Conservation (phyloP, 371 early-diverging fungal species). For the Mortierella sp. region DNA sequence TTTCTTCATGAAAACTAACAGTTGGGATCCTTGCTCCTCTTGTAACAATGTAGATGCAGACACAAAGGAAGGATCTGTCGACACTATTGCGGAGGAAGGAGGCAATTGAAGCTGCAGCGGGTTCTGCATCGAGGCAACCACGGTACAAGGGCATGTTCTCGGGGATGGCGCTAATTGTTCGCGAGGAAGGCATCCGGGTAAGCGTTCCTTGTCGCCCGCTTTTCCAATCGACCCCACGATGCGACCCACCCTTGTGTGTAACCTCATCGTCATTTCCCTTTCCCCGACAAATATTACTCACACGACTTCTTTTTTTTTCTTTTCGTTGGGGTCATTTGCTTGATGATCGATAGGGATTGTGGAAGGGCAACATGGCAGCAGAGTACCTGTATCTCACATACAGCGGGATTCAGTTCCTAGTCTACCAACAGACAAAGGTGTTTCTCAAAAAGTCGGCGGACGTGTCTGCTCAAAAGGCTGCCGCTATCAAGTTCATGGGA, state of each 20-base stretch:
- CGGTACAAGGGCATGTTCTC: constrained; percentile 74
- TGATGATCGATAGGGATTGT: constrained; percentile 76
- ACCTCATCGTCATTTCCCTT: not conserved
- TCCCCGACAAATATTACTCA: not conserved
- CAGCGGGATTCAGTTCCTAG: constrained; percentile 89
- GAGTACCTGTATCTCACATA: constrained; percentile 92
- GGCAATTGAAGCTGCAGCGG: not conserved
- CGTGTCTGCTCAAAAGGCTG: not conserved
- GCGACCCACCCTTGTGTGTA: not conserved
- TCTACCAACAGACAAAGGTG: constrained; percentile 71
- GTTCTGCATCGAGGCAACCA: constrained; percentile 15
- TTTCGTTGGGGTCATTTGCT: not conserved
- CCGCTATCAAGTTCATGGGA: not conserved
- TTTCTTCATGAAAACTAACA: not conserved
- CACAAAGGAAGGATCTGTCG: constrained; percentile 43
- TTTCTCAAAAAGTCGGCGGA: constrained; percentile 42
- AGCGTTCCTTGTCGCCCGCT: constrained; percentile 10
- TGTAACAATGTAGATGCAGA: constrained; percentile 36
- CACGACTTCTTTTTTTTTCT: not conserved
- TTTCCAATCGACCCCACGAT: not conserved
- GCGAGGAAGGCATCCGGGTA: constrained; percentile 84
- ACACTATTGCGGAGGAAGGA: constrained; percentile 28
- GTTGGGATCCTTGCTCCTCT: not conserved
- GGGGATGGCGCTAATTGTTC: constrained; percentile 67
- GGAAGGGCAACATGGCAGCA: constrained; percentile 95